Base-by-base conservation (phyloP, 257 asterid species). In the Rubia yunnanensis region DNA sequence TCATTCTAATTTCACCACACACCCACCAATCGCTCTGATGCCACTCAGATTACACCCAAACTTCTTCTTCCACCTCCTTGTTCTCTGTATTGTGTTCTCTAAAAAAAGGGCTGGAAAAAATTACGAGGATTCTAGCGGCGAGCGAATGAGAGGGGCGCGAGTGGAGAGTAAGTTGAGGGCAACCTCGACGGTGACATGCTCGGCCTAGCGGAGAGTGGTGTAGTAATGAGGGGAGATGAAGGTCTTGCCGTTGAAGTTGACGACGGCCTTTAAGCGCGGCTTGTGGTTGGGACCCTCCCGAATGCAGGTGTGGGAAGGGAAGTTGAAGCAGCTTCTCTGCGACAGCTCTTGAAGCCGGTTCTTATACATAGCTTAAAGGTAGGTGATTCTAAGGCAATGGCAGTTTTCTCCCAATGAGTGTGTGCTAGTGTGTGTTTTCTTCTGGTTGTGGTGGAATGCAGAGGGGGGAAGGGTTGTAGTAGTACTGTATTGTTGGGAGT, bases 231-330 rank as follows among this genome's bases (percentile, higher is more conserved):
- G 89, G 67, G 84, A 70, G 67, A 86, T 91, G 52, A 86, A 88
- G 64, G 53, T 63, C 41, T 88, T 91, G 22, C 94, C 95, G 81
- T 82, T 84, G 67, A 88, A 88, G 68, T 81, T 86, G 22, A 88
- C 96, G 26, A 78, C 41, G 23, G 91, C 88, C 70, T 88, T 88
- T 56, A 88, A 88, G n/a, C 96, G 81, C 27, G 94, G 96, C 66
- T 91, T 94, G 88, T 88, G 96, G 81, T 88, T 94, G 0, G 96
- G 94, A 78, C 96, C 96, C 65, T 88, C 94, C 73, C 96, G 58
- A 3, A 82, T 58, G 70, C 94, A 85, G 13, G 85, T 79, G 74
- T 88, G 86, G 3, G 88, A 84, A n/a, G 89, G 96, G 60, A 86
- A 80, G 69, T 75, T 88, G 78, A 88, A 88, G 81, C 96, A 88